Percentiles rank a stretch among this genome's conserved stretches.
Conservation (phyloP, 495 filamentous ascomycete species). For the Stereocaulon alpinum region DNA sequence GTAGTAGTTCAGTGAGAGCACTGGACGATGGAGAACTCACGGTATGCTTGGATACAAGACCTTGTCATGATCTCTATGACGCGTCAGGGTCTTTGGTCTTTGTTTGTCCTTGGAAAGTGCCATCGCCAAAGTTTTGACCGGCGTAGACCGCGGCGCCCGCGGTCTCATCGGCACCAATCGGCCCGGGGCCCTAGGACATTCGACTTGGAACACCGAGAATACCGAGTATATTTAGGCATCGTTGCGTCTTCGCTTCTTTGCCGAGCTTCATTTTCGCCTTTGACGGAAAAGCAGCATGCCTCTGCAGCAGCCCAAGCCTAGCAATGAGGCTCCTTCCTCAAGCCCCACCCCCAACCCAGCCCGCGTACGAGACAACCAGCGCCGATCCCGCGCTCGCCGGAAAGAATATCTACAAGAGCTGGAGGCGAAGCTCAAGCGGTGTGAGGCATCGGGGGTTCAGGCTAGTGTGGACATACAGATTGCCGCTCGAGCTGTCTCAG, state of each 20-base stretch:
- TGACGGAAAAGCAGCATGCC: not conserved
- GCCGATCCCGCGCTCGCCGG: constrained; percentile 62
- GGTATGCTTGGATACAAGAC: not conserved
- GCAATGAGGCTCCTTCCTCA: not conserved
- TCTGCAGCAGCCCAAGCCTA: not conserved
- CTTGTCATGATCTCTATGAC: not conserved
- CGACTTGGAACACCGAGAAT: too few relatives aligned
- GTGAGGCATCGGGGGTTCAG: constrained; percentile 46
- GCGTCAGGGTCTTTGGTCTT: not conserved
- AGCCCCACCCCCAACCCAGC: not conserved
- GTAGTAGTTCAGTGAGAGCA: not conserved
- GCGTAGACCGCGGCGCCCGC: too few relatives aligned
- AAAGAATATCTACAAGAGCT: constrained; percentile 67
- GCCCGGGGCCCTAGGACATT: too few relatives aligned
- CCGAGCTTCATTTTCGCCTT: too few relatives aligned
- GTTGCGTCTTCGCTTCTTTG: too few relatives aligned
- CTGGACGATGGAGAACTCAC: not conserved
- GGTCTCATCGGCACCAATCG: too few relatives aligned
- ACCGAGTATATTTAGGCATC: too few relatives aligned
- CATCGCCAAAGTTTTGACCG: not conserved
- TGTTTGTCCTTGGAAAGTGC: not conserved
- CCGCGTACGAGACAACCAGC: constrained; percentile 61
- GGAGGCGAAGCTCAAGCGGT: constrained; percentile 51
- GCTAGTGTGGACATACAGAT: constrained; percentile 52
- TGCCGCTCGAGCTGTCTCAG: constrained; percentile 50